These are phyloP conservation scores for Plantago elongata DNA, from an alignment of 257 asterid species.

Conservation along the genomic window DNA sequence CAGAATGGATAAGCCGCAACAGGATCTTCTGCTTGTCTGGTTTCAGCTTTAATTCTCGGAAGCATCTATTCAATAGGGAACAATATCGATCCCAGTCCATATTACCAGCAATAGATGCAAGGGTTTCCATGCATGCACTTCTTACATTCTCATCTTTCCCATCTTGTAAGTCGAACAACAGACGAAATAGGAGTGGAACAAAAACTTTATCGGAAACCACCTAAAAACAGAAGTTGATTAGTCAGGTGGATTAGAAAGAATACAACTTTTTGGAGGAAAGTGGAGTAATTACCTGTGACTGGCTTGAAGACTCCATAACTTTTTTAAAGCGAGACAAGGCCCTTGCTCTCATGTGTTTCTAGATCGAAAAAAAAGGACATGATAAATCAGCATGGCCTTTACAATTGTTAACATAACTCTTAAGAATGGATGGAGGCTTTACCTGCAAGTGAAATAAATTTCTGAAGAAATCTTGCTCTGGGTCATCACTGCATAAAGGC, in stretches of 20 bases:
- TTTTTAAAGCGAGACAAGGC: slow-evolving; percentile 67
- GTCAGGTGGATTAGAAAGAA: slow-evolving; percentile 2
- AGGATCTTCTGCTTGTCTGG: slow-evolving; percentile 69
- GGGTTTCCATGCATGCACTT: slow-evolving; percentile 72
- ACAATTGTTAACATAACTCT: slow-evolving; percentile 1
- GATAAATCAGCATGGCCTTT: slow-evolving; percentile 2
- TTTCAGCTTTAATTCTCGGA: slow-evolving; percentile 60
- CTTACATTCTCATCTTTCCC: slow-evolving; percentile 90
- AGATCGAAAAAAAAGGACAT: slow-evolving; percentile 22
- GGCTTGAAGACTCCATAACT: slow-evolving; percentile 40
- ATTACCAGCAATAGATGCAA: slow-evolving; percentile 70
- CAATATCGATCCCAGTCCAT: slow-evolving; percentile 74
- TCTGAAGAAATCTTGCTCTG: slow-evolving; percentile 85
- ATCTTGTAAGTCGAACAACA: slow-evolving; percentile 59
- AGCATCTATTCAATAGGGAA: slow-evolving; percentile 60
- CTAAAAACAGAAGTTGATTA: slow-evolving; percentile 34
- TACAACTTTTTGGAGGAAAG: background rate
- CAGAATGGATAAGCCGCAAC: slow-evolving; percentile 64
- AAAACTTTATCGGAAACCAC: slow-evolving; percentile 62
- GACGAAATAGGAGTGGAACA: slow-evolving; percentile 72
- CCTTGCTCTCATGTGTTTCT: slow-evolving; percentile 93
- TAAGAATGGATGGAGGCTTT: slow-evolving; percentile 13
- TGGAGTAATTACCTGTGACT: slow-evolving; percentile 53
- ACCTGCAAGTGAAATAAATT: slow-evolving; percentile 89
- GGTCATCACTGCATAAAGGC: slow-evolving; percentile 64